Base-by-base conservation (phyloP, 257 asterid genomes). In the Ligustrum vulgare region DNA sequence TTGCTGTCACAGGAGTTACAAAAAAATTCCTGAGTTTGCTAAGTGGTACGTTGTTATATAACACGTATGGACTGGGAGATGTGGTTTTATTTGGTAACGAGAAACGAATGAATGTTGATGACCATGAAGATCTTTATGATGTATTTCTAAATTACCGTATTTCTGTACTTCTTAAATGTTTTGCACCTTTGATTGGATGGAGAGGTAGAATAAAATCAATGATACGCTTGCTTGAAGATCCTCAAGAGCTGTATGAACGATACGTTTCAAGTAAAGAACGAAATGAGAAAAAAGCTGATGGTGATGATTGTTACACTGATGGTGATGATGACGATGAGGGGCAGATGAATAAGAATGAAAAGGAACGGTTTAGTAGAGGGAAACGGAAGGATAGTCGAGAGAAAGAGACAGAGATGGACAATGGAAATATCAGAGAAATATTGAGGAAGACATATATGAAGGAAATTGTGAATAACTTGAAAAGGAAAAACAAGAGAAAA, bases 61-160 rank as follows among this genome's bases (percentile, higher is more conserved):
- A 78, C n/a, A 80, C 84, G 8, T 91, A 91, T 16, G 97, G 98
- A 32, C 80, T 92, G 37, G 96, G 97, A 36, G 89, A 92, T 69
- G 67, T 93, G 25, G 82, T 91, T 71, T 74, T 93, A 74, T 87
- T 77, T 79, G 98, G 97, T 4, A 91, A 91, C 39, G 78, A 77
- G 69, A 70, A 86, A 67, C 62, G 94, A 75, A 87, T 89, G 98
- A 85, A 84, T 67, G 79, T 91, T 28, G 77, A 47, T n/a, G 91
- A 86, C 37, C 83, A 87, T 35, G 89, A 84, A 23, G 93, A 86
- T 20, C 86, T 91, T 45, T 51, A 63, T 20, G 85, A 87, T 70
- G 82, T 91, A 12, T 91, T 85, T 87, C 93, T 93, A 37, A 83
- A 84, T 58, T 31, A 83, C 47, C 97, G 97, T 35, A 73, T 85